Evolutionary conservation across 106 monocot genomes (phyloP).

Genomic region (Ottelia alismoides): DNA sequence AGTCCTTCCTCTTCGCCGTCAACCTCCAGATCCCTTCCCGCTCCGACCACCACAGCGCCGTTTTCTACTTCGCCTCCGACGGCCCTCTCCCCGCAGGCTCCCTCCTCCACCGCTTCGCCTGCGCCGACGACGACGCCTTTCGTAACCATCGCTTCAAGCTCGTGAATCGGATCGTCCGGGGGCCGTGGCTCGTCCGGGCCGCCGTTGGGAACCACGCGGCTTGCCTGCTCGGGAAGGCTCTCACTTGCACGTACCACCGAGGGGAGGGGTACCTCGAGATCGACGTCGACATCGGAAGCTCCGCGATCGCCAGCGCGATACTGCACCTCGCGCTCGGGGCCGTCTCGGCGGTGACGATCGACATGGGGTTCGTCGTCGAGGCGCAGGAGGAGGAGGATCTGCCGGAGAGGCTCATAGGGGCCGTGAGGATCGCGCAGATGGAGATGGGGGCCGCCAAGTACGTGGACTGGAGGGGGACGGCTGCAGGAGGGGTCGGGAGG

Average conservation of each 20-base stretch:
- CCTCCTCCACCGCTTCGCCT: slow-evolving; percentile 6
- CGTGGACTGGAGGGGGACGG: too few species aligned
- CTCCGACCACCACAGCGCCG: slow-evolving; percentile 18
- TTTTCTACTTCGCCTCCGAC: slow-evolving; percentile 17
- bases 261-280: slow-evolving; percentile 16
- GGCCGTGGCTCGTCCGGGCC: slow-evolving; percentile 11
- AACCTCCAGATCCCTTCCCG: slow-evolving; percentile 18
- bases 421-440: slow-evolving; percentile 13
- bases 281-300: slow-evolving; percentile 16
- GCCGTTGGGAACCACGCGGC: slow-evolving; percentile 7
- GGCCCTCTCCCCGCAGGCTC: slow-evolving; percentile 7
- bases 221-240: slow-evolving; percentile 6
- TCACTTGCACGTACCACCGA: slow-evolving; percentile 10
- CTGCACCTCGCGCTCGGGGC: slow-evolving; percentile 9
- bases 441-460: slow-evolving; percentile 12
- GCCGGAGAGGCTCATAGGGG: slow-evolving; percentile 9
- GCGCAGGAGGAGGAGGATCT: slow-evolving; percentile 16
- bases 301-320: slow-evolving; percentile 12
- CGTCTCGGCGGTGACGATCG: slow-evolving; percentile 10
- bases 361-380: slow-evolving; percentile 16
- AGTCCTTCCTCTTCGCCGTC: slow-evolving; percentile 16
- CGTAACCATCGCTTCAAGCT: slow-evolving; percentile 10
- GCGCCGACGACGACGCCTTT: slow-evolving; percentile 10
- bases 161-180: slow-evolving; percentile 8
- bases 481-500: too few species aligned